Evolutionary conservation across 257 asterid genomes (phyloP).

Genomic region (Solanum virginianum): DNA sequence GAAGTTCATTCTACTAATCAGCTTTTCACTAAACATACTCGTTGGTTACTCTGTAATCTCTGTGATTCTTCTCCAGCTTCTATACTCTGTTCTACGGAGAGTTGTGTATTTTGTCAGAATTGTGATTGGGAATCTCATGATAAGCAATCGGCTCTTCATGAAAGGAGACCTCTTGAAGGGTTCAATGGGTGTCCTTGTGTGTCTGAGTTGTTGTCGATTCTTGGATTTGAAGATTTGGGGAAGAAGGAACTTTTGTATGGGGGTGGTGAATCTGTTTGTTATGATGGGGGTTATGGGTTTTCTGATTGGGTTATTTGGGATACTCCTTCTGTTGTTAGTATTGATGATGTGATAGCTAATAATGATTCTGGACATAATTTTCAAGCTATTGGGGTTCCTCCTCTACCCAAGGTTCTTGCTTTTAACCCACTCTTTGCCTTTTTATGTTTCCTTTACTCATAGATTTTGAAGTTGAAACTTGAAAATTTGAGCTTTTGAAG

Average conservation of each 20-base stretch:
- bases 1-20: constrained; percentile 84
- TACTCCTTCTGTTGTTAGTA: constrained; percentile 53
- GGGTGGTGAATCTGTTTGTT: neutral
- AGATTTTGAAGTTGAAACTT: neutral
- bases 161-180: constrained; percentile 80
- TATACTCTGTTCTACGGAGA: constrained; percentile 60
- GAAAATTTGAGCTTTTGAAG: neutral
- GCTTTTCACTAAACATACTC: constrained; percentile 68
- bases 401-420: constrained; percentile 74
- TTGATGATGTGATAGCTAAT: constrained; percentile 61
- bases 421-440: too few species aligned
- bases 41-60: constrained; percentile 69
- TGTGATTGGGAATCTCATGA: constrained; percentile 92
- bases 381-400: constrained; percentile 87
- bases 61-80: constrained; percentile 66
- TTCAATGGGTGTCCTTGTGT: constrained; percentile 66
- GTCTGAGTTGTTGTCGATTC: constrained; percentile 35
- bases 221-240: constrained; percentile 73
- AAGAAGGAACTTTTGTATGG: constrained; percentile 23
- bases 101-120: constrained; percentile 67
- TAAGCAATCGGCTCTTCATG: constrained; percentile 26
- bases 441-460: neutral
- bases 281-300: constrained; percentile 26
- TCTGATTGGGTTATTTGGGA: constrained; percentile 78
- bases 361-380: constrained; percentile 35